Evolutionary conservation across 2,329 filamentous ascomycete species (phyloP).

Genomic region (Alternaria sp.): DNA sequence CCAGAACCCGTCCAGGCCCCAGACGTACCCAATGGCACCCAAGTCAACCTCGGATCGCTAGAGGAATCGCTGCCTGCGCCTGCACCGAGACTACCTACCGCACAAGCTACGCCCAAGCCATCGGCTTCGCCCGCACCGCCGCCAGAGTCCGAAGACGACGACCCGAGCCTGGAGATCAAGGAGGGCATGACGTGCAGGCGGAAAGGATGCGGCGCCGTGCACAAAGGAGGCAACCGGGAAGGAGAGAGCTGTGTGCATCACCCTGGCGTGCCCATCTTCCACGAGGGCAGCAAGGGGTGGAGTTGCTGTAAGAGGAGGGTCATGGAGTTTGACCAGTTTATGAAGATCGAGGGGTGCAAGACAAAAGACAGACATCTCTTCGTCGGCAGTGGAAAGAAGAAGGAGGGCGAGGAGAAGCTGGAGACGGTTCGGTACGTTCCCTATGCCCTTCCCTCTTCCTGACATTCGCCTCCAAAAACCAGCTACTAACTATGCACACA

Average conservation of each 20-base stretch:
- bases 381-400: constrained; percentile 77
- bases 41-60: constrained; percentile 43
- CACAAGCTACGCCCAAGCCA: constrained; percentile 37
- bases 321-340: constrained; percentile 96
- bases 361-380: constrained; percentile 86
- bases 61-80: constrained; percentile 43
- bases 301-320: constrained; percentile 95
- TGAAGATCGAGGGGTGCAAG: constrained; percentile 92
- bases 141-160: constrained; percentile 79
- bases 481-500: constrained; percentile 11
- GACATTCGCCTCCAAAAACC: not conserved
- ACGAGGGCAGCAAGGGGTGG: constrained; percentile 98
- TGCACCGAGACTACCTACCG: constrained; percentile 43
- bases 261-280: constrained; percentile 90
- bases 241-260: constrained; percentile 86
- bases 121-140: constrained; percentile 42
- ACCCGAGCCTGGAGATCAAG: constrained; percentile 75
- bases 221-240: constrained; percentile 63
- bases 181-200: constrained; percentile 80
- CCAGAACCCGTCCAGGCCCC: constrained; percentile 58
- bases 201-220: constrained; percentile 74
- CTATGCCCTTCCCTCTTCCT: not conserved
- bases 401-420: constrained; percentile 78
- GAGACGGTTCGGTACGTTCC: constrained; percentile 73
- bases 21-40: constrained; percentile 53